Evolutionary conservation across 768 basidiomycete species (phyloP).

Genomic region (Roridomyces roridus): DNA sequence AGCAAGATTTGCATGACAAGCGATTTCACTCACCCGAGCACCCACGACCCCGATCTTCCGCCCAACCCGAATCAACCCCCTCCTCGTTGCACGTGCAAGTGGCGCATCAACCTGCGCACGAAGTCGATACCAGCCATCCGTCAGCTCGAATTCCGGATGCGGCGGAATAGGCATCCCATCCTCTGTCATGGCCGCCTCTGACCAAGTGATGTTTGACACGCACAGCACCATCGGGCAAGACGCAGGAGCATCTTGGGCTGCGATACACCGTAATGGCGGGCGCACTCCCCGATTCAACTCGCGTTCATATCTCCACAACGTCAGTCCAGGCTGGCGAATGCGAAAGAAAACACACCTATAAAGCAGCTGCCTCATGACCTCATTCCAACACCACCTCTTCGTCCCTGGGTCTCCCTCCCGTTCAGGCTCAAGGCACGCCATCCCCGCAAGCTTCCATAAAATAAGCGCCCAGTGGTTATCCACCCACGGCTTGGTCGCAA

Average conservation of each 20-base stretch:
- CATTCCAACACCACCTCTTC: conserved; percentile 82
- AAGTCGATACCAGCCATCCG: conserved; percentile 96
- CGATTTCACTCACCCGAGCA: conserved; percentile 64
- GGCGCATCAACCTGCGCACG: conserved; percentile 78
- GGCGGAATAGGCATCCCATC: conserved; percentile 43
- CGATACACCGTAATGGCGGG: conserved; percentile 81
- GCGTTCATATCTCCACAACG: conserved; percentile 75
- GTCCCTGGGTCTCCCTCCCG: conserved; percentile 49
- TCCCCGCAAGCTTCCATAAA: conserved; percentile 93
- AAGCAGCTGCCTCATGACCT: conserved; percentile 81
- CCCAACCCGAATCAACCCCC: conserved; percentile 74
- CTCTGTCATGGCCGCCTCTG: conserved; percentile 41
- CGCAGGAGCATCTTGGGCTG: conserved; percentile 83
- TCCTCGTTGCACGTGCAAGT: conserved; percentile 70
- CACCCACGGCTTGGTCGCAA: conserved; percentile 83
- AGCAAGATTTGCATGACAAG: not conserved
- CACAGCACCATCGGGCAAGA: conserved; percentile 85
- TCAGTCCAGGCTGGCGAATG: not conserved
- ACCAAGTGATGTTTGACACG: conserved; percentile 75
- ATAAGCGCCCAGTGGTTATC: conserved; percentile 91
- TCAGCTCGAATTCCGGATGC: conserved; percentile 81
- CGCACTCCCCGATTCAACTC: conserved; percentile 81
- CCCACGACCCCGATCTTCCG: conserved; percentile 84
- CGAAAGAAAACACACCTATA: conserved; percentile 68
- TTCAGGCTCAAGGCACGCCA: conserved; percentile 76